Base-by-base conservation (phyloP, 257 asterid species). In the Cruciata laevipes region DNA sequence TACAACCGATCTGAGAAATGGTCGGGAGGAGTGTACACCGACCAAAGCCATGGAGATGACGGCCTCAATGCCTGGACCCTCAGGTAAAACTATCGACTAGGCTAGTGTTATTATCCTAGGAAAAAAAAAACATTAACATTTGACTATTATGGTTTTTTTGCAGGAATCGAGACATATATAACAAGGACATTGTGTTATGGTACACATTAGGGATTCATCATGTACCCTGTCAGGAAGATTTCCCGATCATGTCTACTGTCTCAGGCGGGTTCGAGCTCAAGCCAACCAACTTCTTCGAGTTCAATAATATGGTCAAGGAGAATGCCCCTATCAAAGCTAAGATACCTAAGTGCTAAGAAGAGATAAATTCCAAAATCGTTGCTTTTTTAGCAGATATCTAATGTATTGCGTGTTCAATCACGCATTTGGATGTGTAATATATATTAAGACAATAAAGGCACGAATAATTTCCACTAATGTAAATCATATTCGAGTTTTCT, bases 191-290 rank as follows among this genome's bases (percentile, higher is more conserved):
- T 9, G 96, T 91, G 68, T 0, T 86, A 59, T 88, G 97, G 96
- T 88, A 91, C 44, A 91, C 96, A 13, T 49, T 91, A 60, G 96
- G 96, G 2, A 81, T 88, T 80, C 97, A 91, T 73, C 96, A 88
- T 35, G 81, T 85, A 14, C 97, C 95, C 14, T 85, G 87, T 73
- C 95, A 88, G 52, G 97, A 91, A 69, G 96, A 91, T 67, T 91
- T 61, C 44, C 74, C 74, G 1, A 32, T 62, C 17, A 70, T 70
- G 74, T 27, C 75, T 9, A 63, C 70, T 7, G 30, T 71, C 35
- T 53, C 13, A 30, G 17, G 14, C 3, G 60, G 65, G 2, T 71
- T 64, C 51, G 66, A 63, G 51, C 85, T 89, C 24, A 73, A 72
- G 42, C 90, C 92, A 0, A 14, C 74, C 6, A 89, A 85, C 67